phyloP scores from a whole-genome alignment of 441 rosid genomes.

The Adansonia rubrostipa region DNA sequence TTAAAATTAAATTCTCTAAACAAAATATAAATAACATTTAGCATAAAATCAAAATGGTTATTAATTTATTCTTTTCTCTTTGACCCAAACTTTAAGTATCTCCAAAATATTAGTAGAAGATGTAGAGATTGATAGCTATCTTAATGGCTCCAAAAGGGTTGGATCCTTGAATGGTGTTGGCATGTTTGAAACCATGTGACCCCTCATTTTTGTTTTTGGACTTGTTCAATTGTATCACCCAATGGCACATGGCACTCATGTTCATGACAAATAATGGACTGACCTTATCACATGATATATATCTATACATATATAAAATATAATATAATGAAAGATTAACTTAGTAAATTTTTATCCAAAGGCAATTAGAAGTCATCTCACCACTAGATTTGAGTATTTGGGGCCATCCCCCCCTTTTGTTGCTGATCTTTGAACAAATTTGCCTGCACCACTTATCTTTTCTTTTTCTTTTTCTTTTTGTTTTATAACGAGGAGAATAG shows the following conservation, averaged over 20 bases:
- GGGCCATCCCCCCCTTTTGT: background rate
- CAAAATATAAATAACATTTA: too few species aligned
- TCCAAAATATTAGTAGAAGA: background rate
- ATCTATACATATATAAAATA: too few species aligned
- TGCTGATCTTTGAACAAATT: background rate
- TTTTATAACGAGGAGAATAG: background rate
- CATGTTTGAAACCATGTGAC: background rate
- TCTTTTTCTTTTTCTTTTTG: background rate
- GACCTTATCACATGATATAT: slow-evolving; percentile 6
- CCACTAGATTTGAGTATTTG: background rate
- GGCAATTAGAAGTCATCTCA: background rate
- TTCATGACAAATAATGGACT: slow-evolving; percentile 11
- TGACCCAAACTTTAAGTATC: background rate
- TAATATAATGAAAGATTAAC: background rate
- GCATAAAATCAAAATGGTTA: too few species aligned
- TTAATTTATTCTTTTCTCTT: background rate
- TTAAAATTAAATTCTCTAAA: too few species aligned
- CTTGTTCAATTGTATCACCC: background rate
- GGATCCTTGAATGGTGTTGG: background rate
- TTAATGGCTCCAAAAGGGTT: background rate
- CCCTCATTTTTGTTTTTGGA: background rate
- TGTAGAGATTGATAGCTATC: background rate
- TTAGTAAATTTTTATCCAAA: background rate
- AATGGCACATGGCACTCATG: slow-evolving; percentile 9
- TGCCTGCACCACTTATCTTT: background rate